Evolutionary conservation across 2,329 filamentous ascomycete genomes (phyloP), one percentile per base, ranked within the genome.

Genomic region (Mollisia scopiformis): DNA sequence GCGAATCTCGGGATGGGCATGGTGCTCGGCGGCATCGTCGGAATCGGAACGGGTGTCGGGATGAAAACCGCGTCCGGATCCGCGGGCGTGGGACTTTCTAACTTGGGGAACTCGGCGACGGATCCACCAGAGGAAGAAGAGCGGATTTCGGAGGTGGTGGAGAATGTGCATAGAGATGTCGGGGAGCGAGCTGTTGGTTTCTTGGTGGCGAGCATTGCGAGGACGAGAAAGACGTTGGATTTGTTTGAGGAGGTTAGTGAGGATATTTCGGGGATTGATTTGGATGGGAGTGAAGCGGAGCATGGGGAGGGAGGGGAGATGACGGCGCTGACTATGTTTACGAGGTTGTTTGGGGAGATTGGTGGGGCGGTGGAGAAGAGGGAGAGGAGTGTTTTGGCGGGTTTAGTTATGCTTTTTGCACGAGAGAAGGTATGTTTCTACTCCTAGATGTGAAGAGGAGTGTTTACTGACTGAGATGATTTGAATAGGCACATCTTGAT

Each of bases 301-400:
- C 31, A 25, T 23, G 56, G 49, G 19, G 56, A 53, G 6, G 56
- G 37, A 14, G 33, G 46, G 2, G 31, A 37, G 33, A 58, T 30
- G 19, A 33, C 39, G 7, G 56, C 56, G 8, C 16, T 27, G 21
- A 30, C 28, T 3, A 58, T 58, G 56, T 41, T 52, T 33, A n/a
- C 19, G 1, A 25, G 47, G 13, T 27, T 58, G 6, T 58, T 58
- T n/a, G 47, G 50, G 8, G 28, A 27, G 16, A 58, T 58, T 30
- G 56, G 56, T 16, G 19, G 31, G 6, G 56, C 30, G 8, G 33
- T 58, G 21, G 56, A 58, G 56, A 41, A 28, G 35, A 43, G 47
- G 16, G 46, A 58, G 35, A 52, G 49, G 19, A 58, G 56, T 46
- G 56, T 58, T 7, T 19, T 58, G 8, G 35, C n/a, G 6, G 56